Conservation (phyloP, 1,284 basidiomycete genomes). For the Marasmius tenuissimus region DNA sequence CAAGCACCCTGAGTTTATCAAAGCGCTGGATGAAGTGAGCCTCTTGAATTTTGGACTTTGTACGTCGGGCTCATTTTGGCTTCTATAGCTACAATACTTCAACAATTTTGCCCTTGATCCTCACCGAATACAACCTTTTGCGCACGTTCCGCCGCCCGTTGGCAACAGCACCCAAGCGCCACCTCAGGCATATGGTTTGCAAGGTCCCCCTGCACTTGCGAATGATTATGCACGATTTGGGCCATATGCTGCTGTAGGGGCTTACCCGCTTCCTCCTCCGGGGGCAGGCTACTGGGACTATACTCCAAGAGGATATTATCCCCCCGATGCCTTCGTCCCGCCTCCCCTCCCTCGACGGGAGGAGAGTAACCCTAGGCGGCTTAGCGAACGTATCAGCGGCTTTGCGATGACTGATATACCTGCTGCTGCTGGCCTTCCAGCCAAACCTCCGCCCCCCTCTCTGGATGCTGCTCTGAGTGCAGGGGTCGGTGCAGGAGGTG, state of each 20-base stretch:
- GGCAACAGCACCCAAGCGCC: conserved; percentile 64
- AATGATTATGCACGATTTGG: conserved; percentile 45
- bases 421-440: conserved; percentile 68
- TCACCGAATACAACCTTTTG: conserved; percentile 84
- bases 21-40: conserved; percentile 72
- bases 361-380: conserved; percentile 55
- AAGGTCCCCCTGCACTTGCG: conserved; percentile 53
- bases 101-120: conserved; percentile 95
- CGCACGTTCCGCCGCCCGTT: conserved; percentile 65
- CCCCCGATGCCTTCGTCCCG: conserved; percentile 20
- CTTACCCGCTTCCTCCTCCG: conserved; percentile 23
- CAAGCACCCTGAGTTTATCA: conserved; percentile 83
- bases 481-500: conserved; percentile 37
- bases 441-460: conserved; percentile 64
- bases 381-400: conserved; percentile 78
- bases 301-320: conserved; percentile 38
- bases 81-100: conserved; percentile 77
- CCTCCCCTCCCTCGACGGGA: conserved; percentile 50
- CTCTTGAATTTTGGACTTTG: conserved; percentile 6
- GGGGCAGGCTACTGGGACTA: conserved; percentile 13
- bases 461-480: conserved; percentile 56
- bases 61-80: conserved; percentile 14
- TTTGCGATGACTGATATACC: conserved; percentile 63
- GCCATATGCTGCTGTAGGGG: conserved; percentile 25
- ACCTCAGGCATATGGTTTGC: conserved; percentile 78